Evolutionary conservation across 176 grass and related monocot genomes (phyloP).

Genomic region (Triticum timopheevii): DNA sequence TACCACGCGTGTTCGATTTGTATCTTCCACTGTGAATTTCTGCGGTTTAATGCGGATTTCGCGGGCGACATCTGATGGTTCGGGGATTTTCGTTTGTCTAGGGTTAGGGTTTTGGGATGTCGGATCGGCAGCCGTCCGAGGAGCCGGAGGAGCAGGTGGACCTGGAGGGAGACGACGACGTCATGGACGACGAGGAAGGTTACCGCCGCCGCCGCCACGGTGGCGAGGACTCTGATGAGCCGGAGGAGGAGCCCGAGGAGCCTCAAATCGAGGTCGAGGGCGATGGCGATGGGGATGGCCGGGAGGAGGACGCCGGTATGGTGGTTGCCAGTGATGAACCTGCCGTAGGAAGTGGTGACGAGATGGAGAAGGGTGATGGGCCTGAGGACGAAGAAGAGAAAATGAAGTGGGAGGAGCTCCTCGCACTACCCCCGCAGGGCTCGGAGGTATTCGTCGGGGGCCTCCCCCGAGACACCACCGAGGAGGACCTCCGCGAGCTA

Average conservation of each 20-base stretch:
- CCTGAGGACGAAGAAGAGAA: constrained; percentile 71
- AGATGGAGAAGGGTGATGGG: constrained; percentile 36
- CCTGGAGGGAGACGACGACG: constrained; percentile 85
- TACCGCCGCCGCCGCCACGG: constrained; percentile 46
- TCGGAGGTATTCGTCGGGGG: constrained; percentile 92
- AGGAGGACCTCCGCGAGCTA: constrained; percentile 76
- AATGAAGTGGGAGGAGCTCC: constrained; percentile 75
- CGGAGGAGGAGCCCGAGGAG: constrained; percentile 50
- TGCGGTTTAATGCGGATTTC: background rate
- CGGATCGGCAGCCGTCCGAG: constrained; percentile 54
- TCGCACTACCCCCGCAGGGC: constrained; percentile 75
- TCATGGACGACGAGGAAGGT: constrained; percentile 78
- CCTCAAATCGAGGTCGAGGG: background rate
- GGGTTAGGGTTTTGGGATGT: constrained; percentile 49
- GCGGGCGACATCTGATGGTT: background rate
- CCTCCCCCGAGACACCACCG: constrained; percentile 60
- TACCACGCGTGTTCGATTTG: background rate
- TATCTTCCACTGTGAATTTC: background rate
- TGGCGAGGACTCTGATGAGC: constrained; percentile 49
- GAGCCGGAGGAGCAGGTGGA: constrained; percentile 97
- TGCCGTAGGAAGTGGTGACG: constrained; percentile 4
- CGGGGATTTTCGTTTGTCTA: background rate
- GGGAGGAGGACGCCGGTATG: constrained; percentile 20
- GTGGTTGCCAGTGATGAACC: constrained; percentile 7
- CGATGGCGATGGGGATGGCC: background rate